Evolutionary conservation across 2,329 filamentous ascomycete genomes (phyloP), one percentile per base, ranked within the genome.

Genomic region (Monilinia fructigena): DNA sequence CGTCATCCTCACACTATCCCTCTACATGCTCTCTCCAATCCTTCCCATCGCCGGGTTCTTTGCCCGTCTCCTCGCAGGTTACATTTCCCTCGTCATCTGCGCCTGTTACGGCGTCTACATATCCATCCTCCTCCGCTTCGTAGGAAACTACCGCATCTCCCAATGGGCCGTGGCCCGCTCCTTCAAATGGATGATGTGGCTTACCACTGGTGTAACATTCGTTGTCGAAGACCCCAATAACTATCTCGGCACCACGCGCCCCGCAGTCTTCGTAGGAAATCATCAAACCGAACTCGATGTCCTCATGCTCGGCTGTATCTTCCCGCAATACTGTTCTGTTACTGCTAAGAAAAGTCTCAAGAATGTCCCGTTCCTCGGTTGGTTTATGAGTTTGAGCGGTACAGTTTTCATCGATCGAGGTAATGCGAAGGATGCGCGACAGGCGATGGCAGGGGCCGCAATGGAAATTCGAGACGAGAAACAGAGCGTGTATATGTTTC

Each of bases 211-310:
- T 68, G 83, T 97, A 59, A 85, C 82, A 67, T 97, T 98, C 76
- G 82, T 85, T 69, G 79, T 97, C 60, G 84, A 89, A 55, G 92
- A 93, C 77, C 82, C 86, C 50, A 76, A 86, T 68, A 79, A 87
- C 70, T 77, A 88, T 61, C 72, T 77, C 10, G 71, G 69, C 16
- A 88, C 82, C 12, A 82, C 82, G 38, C 86, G 94, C 62, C 95
- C 95, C 0, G 93, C 92, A 66, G 90, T 99, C 66, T 93, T 99
- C 75, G 83, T 99, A 72, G 91, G 90, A 52, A 98, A 98, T 79
- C 95, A 99, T 80, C 95, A 99, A 83, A 92, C 91, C 28, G 95
- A 98, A 80, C 86, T 99, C 72, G 95, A 99, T 76, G 91, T 99
- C 52, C 84, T 97, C 68, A 90, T 97, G 86, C 85, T 99, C 38